Evolutionary conservation across 768 basidiomycete genomes (phyloP), one percentile per base, ranked within the genome.

Genomic region (Lepiota venenata): DNA sequence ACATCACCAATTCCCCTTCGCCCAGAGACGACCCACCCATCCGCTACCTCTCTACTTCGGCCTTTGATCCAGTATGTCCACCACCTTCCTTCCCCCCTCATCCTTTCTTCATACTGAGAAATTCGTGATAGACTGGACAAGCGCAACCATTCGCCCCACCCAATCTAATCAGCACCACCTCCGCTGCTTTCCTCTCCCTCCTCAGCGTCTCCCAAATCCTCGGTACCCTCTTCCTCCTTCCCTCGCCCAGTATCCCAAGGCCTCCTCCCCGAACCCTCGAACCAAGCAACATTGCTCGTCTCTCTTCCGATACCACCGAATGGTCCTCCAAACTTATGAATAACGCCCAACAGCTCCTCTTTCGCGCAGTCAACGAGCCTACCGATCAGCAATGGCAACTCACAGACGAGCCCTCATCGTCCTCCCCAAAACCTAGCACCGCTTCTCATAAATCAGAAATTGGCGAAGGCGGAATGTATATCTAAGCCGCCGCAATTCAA

Each of bases 401-500:
- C 15, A 54, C 52, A 36, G 47, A 37, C 37, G 18, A 32, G 57
- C 15, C 46, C 16, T 15, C 43, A 11, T 32, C 27, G 14, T 18
- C 15, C 22, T 42, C 50, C 21, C 22, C 32, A 4, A 44, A 40
- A 38, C 12, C 32, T 36, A 49, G 27, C 3, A 9, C 16, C 16
- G 21, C 50, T 10, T 43, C 43, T 14, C 42, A 56, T 21, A 37
- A 54, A 16, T 42, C 60, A 15, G 70, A 72, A 38, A 58, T 77
- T 32, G 78, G 78, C 5, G 81, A 82, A 36, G 76, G 76, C 2
- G 67, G 75, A 18, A 79, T 81, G 78, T 81, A 81, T 56, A 78
- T 73, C 8, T 51, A 56, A 36, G 50, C 59, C 0, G 61, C 64
- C n/a, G n/a, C n/a, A n/a, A 3, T 69, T 69, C 47, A 14, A 18